phyloP scores from a whole-genome alignment of 2,329 filamentous ascomycete species.

The Colletotrichum spinosum region DNA sequence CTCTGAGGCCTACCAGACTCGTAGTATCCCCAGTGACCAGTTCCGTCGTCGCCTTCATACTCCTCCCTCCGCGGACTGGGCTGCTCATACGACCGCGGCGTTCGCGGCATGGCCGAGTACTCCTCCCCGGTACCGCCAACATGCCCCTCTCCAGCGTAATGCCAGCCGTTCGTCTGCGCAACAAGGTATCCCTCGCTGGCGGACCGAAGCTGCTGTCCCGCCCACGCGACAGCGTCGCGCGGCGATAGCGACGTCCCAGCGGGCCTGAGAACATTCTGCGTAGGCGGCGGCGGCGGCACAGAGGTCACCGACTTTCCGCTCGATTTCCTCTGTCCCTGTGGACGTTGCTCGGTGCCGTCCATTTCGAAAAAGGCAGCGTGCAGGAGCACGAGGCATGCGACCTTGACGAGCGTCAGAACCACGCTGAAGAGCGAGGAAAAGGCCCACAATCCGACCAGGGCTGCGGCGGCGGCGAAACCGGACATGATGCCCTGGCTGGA shows the following conservation, averaged over 20 bases:
- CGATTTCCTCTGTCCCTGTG: neutral
- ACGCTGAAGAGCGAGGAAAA: constrained; percentile 35
- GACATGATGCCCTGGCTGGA: constrained; percentile 32
- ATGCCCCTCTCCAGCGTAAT: constrained; percentile 23
- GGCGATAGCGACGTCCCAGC: constrained; percentile 22
- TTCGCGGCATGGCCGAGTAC: constrained; percentile 25
- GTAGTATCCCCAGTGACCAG: constrained; percentile 12
- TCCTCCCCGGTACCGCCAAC: constrained; percentile 11
- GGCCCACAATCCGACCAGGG: constrained; percentile 31
- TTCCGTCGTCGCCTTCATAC: constrained; percentile 2
- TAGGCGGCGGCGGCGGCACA: constrained; percentile 9
- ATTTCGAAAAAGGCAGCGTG: constrained; percentile 32
- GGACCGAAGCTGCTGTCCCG: constrained; percentile 27
- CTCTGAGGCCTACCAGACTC: constrained; percentile 23
- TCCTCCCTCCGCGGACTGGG: constrained; percentile 21
- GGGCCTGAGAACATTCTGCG: constrained; percentile 18
- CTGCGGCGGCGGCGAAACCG: constrained; percentile 22
- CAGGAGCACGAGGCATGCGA: constrained; percentile 25
- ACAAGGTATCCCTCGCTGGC: constrained; percentile 28
- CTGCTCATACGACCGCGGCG: constrained; percentile 22
- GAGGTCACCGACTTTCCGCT: constrained; percentile 1
- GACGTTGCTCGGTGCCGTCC: neutral
- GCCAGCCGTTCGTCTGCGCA: constrained; percentile 13
- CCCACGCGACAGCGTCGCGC: neutral
- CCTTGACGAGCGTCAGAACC: constrained; percentile 28